These are phyloP conservation scores for Endogone sp. DNA, from an alignment of 192 early-diverging fungal species.

Conservation along the genomic window DNA sequence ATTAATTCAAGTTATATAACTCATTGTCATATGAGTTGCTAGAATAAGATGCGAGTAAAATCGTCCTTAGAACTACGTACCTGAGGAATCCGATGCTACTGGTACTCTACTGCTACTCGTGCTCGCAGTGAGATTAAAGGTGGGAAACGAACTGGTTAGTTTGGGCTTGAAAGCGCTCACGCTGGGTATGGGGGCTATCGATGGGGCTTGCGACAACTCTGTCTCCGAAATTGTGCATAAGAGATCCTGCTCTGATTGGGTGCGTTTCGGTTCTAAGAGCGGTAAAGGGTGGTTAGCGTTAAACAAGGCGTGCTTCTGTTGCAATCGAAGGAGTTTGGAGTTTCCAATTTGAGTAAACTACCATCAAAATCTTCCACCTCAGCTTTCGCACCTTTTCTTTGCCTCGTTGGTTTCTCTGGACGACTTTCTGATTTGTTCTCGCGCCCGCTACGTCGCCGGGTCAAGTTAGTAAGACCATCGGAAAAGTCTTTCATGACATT, in stretches of 20 bases:
- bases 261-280: conserved; percentile 9
- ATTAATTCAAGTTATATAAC: background rate
- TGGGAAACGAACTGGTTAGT: background rate
- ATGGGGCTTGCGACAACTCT: background rate
- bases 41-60: too few species aligned
- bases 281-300: too few species aligned
- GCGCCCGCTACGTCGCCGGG: conserved; percentile 26
- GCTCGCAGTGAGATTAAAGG: background rate
- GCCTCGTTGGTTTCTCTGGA: conserved; percentile 4
- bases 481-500: conserved; percentile 23
- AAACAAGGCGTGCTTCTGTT: too few species aligned
- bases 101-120: background rate
- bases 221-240: background rate
- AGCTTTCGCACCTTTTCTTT: background rate
- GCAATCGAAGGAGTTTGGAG: background rate
- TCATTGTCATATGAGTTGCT: too few species aligned
- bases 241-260: conserved; percentile 18
- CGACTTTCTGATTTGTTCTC: conserved; percentile 10
- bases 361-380: conserved; percentile 6
- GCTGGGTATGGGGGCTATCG: background rate
- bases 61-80: conserved; percentile 1
- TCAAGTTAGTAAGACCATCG: conserved; percentile 13
- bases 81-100: background rate
- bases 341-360: background rate
- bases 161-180: background rate